A percentile compares a stretch with the other conserved stretches of the same genome.
Conservation (phyloP, 768 basidiomycete species). For the Cystobasidium tubakii region DNA sequence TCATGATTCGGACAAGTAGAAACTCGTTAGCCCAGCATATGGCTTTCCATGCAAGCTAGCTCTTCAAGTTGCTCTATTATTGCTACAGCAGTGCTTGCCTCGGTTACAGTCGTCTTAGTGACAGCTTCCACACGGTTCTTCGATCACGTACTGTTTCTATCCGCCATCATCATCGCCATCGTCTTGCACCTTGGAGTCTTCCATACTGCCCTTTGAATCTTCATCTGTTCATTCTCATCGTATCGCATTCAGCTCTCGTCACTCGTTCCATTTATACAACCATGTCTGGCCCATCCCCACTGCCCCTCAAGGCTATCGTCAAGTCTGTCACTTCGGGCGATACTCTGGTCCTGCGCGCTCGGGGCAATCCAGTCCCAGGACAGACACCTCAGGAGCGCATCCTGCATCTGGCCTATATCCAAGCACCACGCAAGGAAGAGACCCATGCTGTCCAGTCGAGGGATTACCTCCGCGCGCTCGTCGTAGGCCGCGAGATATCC, state of each 20-base stretch:
- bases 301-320: conserved; percentile 33
- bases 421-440: conserved; percentile 89
- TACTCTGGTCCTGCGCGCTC: conserved; percentile 36
- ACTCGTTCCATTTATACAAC: not conserved
- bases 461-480: conserved; percentile 76
- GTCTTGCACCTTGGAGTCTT: too few relatives aligned
- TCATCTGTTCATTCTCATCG: too few relatives aligned
- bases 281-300: conserved; percentile 7
- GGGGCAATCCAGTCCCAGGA: not conserved
- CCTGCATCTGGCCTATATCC: conserved; percentile 79
- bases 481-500: conserved; percentile 83
- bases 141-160: too few relatives aligned
- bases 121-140: too few relatives aligned
- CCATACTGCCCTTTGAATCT: too few relatives aligned
- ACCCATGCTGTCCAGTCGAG: conserved; percentile 87
- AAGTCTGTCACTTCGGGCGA: conserved; percentile 41
- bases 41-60: too few relatives aligned
- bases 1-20: too few relatives aligned
- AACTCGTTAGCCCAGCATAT: too few relatives aligned
- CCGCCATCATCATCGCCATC: too few relatives aligned
- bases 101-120: too few relatives aligned
- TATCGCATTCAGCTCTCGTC: not conserved
- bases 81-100: too few relatives aligned
- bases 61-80: too few relatives aligned
- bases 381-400: conserved; percentile 56